Base-by-base conservation (phyloP, 2,329 filamentous ascomycete genomes). In the Cladosporium sp. region DNA sequence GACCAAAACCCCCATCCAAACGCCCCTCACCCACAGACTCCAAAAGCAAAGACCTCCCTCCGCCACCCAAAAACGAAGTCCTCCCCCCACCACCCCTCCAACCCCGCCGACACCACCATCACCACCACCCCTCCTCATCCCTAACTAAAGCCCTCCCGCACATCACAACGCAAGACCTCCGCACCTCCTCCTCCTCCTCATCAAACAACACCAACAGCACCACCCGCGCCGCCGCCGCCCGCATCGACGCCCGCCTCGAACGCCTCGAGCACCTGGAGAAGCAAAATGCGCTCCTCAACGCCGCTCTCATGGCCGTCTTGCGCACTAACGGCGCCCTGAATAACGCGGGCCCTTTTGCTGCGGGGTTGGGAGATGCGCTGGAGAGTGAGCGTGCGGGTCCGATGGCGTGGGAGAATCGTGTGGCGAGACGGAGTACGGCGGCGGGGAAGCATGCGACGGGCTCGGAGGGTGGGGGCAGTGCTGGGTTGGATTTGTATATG, bases 291-390 rank as follows among this genome's bases (percentile, higher is more conserved):
- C 46, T 72, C 7, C 59, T 72, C 7, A 64, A 66, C 20, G 69
- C 69, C 7, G 69, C 69, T 4, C 55, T 72, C 19, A 65, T 68
- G 58, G 69, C 68, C 5, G 66, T 71, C 35, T 49, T 72, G 29
- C 61, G 63, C 40, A 69, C 66, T 2, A 66, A 64, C 27, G 65
- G 67, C 0, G 59, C 52, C 11, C 52, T 67, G 36, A 66, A 69
- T 42, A 30, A 25, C 4, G 35, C 16, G 2, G 52, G 57, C 8
- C 63, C 63, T 42, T 52, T 56, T 15, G 59, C 57, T 3, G 45
- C 35, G 38, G 27, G 35, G 16, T 36, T 48, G 5, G 45, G 36
- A 29, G 43, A 49, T 4, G 27, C 22, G n/a, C 7, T 33, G 12
- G 45, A 48, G n/a, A 7, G 43, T 12, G 49, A 49, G 38, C 19